These are phyloP conservation scores for Ambrosiella xylebori DNA, from an alignment of 2,329 filamentous ascomycete genomes.

Conservation along the genomic window DNA sequence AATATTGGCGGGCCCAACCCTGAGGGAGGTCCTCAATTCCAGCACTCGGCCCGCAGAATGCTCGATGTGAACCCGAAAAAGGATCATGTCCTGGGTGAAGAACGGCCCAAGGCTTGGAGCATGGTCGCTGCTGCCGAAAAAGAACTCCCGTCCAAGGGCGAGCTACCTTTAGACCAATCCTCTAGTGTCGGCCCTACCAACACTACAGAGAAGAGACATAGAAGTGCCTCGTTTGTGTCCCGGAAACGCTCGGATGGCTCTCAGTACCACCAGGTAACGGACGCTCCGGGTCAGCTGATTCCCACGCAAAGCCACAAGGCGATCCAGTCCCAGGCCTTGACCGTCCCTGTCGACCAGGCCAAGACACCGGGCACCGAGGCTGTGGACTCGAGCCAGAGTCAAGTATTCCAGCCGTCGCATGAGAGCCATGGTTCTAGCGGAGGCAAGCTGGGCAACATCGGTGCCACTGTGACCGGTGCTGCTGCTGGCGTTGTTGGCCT, in stretches of 20 bases:
- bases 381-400: neutral
- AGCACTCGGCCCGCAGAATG: neutral
- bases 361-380: neutral
- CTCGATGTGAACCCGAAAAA: constrained; percentile 9
- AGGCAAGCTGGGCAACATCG: constrained; percentile 8
- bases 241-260: constrained; percentile 3
- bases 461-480: constrained; percentile 12
- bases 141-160: constrained; percentile 30
- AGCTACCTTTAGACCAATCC: constrained; percentile 6
- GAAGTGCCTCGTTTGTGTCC: constrained; percentile 3
- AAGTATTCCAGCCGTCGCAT: neutral
- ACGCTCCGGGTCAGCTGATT: constrained; percentile 9
- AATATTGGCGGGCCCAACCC: neutral
- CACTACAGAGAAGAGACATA: neutral
- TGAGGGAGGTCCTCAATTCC: neutral
- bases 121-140: constrained; percentile 34
- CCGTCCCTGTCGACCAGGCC: neutral
- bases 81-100: constrained; percentile 7
- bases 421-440: neutral
- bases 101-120: constrained; percentile 20
- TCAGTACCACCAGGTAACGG: constrained; percentile 8
- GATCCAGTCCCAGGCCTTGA: constrained; percentile 3
- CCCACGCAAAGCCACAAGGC: constrained; percentile 6
- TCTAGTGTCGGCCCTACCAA: neutral
- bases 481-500: constrained; percentile 10